phyloP scores from a whole-genome alignment of 2,329 filamentous ascomycete species.

The Dactylellina cionopaga region DNA sequence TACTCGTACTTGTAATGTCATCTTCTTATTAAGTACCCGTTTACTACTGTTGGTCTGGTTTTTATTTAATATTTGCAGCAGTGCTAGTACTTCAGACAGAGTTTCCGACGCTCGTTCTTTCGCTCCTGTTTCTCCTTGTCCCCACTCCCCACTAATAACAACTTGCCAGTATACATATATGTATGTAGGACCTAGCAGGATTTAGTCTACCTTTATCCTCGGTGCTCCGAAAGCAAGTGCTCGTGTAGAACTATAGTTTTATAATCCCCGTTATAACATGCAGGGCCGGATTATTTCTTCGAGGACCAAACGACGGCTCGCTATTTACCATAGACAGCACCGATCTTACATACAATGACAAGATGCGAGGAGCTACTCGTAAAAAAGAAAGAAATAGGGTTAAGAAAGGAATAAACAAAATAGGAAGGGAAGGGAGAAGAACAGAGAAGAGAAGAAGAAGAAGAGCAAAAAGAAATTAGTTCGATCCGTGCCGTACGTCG shows the following conservation, averaged over 20 bases:
- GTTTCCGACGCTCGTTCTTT: neutral
- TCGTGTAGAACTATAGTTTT: constrained; percentile 22
- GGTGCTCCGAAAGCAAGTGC: too few species aligned
- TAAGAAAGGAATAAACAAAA: neutral
- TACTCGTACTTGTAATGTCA: too few species aligned
- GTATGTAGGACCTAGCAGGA: constrained; percentile 30
- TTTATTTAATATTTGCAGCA: neutral
- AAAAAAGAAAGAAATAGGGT: constrained; percentile 18
- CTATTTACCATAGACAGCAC: constrained; percentile 10
- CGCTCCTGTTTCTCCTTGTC: constrained; percentile 21
- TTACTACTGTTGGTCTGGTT: too few species aligned
- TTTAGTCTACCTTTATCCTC: constrained; percentile 24
- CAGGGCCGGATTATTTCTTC: constrained; percentile 44
- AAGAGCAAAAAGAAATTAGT: constrained; percentile 1
- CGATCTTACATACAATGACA: neutral
- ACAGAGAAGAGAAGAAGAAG: neutral
- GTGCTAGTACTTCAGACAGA: too few species aligned
- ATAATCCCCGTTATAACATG: constrained; percentile 43
- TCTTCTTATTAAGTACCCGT: too few species aligned
- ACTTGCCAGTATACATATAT: constrained; percentile 43
- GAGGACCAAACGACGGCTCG: constrained; percentile 22
- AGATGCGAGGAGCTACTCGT: too few species aligned
- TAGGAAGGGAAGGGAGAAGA: neutral
- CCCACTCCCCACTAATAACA: constrained; percentile 49
- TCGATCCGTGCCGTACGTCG: constrained; percentile 16